Percentiles rank a stretch among this genome's conserved stretches.
Conservation (phyloP, 2,329 filamentous ascomycete species). For the Xylariaceae sp. region DNA sequence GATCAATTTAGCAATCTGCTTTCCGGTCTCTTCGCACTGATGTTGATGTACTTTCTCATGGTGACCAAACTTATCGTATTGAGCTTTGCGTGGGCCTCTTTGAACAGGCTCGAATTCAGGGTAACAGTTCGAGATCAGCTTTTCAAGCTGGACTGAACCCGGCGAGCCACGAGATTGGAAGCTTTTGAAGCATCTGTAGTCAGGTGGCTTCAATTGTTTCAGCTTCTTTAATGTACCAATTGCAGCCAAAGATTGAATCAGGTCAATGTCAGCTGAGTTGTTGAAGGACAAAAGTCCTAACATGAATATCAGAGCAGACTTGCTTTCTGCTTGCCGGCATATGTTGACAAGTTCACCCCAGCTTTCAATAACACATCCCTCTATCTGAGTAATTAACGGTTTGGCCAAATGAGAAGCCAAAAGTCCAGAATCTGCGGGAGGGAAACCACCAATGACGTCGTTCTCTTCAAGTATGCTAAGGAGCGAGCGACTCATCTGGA, state of each 20-base stretch:
- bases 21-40: slow-evolving; percentile 8
- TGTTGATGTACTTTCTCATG: neutral
- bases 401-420: neutral
- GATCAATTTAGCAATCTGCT: slow-evolving; percentile 5
- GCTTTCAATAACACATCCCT: slow-evolving; percentile 20
- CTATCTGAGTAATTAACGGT: slow-evolving; percentile 22
- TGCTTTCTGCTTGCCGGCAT: slow-evolving; percentile 15
- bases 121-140: slow-evolving; percentile 6
- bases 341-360: slow-evolving; percentile 26
- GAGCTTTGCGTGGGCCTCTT: neutral
- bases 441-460: slow-evolving; percentile 30
- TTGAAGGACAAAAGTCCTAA: slow-evolving; percentile 25
- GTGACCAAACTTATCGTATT: neutral
- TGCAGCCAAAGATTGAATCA: slow-evolving; percentile 12
- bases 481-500: slow-evolving; percentile 6
- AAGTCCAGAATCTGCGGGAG: too few species aligned
- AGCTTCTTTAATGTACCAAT: slow-evolving; percentile 10
- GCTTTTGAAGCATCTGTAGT: slow-evolving; percentile 7
- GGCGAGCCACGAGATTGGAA: slow-evolving; percentile 12
- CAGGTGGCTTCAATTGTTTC: slow-evolving; percentile 6
- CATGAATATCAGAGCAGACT: slow-evolving; percentile 19
- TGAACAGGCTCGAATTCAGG: neutral
- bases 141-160: slow-evolving; percentile 3
- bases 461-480: slow-evolving; percentile 19
- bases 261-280: slow-evolving; percentile 19